Conservation (phyloP, 805 yeast genomes). For the Kluyveromyces dobzhanskii region DNA sequence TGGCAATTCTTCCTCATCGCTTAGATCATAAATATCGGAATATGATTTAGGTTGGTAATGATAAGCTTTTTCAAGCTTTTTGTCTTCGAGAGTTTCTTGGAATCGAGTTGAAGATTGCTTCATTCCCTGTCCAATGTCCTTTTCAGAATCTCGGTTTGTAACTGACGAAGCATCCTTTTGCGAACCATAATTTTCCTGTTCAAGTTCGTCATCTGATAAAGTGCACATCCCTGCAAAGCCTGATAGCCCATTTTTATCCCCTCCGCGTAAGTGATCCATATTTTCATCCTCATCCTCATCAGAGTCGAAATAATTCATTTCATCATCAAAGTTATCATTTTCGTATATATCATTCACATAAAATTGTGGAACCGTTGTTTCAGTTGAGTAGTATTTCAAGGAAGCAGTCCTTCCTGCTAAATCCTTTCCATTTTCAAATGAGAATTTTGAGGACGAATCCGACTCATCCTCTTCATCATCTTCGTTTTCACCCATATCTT, state of each 20-base stretch:
- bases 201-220: conserved; percentile 1
- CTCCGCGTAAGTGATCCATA: conserved; percentile 25
- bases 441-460: conserved; percentile 31
- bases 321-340: conserved; percentile 36
- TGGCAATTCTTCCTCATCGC: conserved; percentile 7
- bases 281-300: conserved; percentile 29
- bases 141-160: too few species aligned
- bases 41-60: conserved; percentile 1
- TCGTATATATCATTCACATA: conserved; percentile 34
- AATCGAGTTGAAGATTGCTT: too few species aligned
- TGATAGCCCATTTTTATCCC: conserved; percentile 17
- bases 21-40: conserved; percentile 9
- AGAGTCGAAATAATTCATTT: conserved; percentile 29
- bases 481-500: neutral
- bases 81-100: neutral
- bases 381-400: conserved; percentile 39
- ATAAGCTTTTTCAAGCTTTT: neutral
- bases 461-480: conserved; percentile 17
- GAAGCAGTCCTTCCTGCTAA: conserved; percentile 46
- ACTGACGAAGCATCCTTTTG: too few species aligned
- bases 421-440: conserved; percentile 40
- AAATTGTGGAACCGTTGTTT: conserved; percentile 25
- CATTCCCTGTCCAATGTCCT: too few species aligned
- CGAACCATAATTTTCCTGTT: too few species aligned
- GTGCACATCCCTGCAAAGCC: conserved; percentile 14